Base-by-base conservation (phyloP, 768 basidiomycete genomes). In the Hebeloma cylindrosporum region DNA sequence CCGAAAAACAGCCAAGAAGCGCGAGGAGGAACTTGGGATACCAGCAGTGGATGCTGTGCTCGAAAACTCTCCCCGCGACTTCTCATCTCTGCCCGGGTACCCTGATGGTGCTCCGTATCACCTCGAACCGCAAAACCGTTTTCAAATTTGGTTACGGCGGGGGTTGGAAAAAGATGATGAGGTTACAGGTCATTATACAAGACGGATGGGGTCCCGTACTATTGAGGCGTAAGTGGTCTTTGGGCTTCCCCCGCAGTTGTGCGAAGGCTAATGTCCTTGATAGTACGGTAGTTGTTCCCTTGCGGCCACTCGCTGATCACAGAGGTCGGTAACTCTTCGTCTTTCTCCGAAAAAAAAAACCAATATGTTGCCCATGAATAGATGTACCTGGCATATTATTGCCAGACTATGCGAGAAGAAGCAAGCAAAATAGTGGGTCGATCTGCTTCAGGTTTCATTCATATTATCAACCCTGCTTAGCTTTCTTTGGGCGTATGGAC, bases 151-250 rank as follows among this genome's bases (percentile, higher is more conserved):
- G 50, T 42, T 65, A 47, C 48, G 65, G 27, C 46, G 57, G 18
- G 54, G 43, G 8, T 56, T 60, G 60, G 43, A 33, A 5, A 40
- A 52, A 17, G 53, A 45, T 11, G 49, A 43, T 3, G 37, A 65
- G 13, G 71, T 88, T 9, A 52, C 60, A 11, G 73, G 78, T 22
- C 87, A 90, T 47, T 82, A 82, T 48, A 79, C 85, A 0, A 65
- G 57, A 29, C 54, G 64, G 20, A 80, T 71, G 54, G 36, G 61
- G 4, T 28, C 62, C 7, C 56, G 39, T 5, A 44, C 78, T 5
- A 67, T 81, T 7, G 84, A 88, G 63, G 70, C 77, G 74, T 81
- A 54, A 56, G 70, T 66, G n/a, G n/a, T n/a, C 7, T 35, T 26
- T 10, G 4, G 7, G 9, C 6, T 28, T 33, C 16, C 10, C 18